Base-by-base conservation (phyloP, 176 grass and related monocot genomes). In the Canna indica region DNA sequence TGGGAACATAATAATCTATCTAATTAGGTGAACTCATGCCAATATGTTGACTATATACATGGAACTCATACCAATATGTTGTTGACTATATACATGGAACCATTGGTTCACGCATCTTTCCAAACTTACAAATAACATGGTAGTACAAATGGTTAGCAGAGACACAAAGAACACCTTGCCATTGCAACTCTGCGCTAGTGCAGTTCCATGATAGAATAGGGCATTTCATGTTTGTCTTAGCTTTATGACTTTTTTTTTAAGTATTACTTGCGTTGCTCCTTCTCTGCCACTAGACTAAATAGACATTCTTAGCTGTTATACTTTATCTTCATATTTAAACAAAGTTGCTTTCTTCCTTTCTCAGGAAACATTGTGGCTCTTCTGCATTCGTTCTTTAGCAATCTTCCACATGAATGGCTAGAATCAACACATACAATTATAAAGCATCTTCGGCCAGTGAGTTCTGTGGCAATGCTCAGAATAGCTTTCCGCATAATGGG, bases 351-450 rank as follows among this genome's bases (percentile, higher is more conserved):
- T 27, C 30, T 78, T 48, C 50, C 28, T 67, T 33, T 81, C 81
- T 70, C 88, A 97, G 94, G 94, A 76, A 97, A 97, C 46, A 78
- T 87, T 75, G 90, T 97, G 38, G 75, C 94, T 65, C 94, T 97
- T 71, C 68, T 97, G 57, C 94, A 97, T 77, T 74, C 86, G 5
- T 97, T 97, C 81, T 97, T 87, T 77, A 97, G 86, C 82, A 97
- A 93, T 77, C 86, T 97, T 76, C 94, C 94, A 47, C 89, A 97
- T 80, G 94, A 97, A 82, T 97, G 94, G 89, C 78, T 97, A 70
- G 94, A 93, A 74, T 87, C 89, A 73, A 90, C 94, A 26, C 94
- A 97, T 69, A 88, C 86, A 56, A 81, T 97, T 53, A 91, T 97
- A 69, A 97, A 93, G 72, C 89, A 99, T 74, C 86, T 97, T 36